Base-by-base conservation (phyloP, 2,329 filamentous ascomycete species). In the Metarhizium album region DNA sequence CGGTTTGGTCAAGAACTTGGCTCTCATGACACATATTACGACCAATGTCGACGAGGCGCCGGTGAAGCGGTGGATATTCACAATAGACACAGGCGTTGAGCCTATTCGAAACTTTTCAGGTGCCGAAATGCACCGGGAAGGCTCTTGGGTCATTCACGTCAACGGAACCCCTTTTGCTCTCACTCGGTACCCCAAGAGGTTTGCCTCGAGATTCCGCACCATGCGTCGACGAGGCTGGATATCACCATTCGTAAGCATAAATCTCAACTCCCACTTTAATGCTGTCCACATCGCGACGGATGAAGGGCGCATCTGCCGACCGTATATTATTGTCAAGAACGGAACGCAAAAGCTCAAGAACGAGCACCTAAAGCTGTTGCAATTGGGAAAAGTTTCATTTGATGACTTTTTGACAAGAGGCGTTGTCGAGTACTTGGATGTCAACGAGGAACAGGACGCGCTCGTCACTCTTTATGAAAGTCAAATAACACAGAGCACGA, bases 11-110 rank as follows among this genome's bases (percentile, higher is more conserved):
- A 98, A 98, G 75, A 98, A 98, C 63, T 70, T 98, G 72, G 93
- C 93, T 8, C 75, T 98, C 52, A 98, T 98, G 93, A 98, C 94
- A 48, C 94, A 98, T 63, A 97, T 98, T 59, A 98, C 93, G 1
- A 98, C 93, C 2, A 89, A 95, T 56, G 89, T 95, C 51, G 90
- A 96, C 51, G 93, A 97, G 64, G 88, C 83, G 18, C 90, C 93
- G 1, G 87, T 98, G 16, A 85, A 84, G 60, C 84, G 88, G 60
- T 82, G 94, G 65, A 83, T 96, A 1, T 93, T 90, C 63, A 83
- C 87, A 51, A 76, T 97, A 24, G 90, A 95, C 43, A 85, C 88
- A 2, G 87, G 91, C 51, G 86, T 95, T 33, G 83, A 86, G 55
- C 82, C 84, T 3, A 80, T 94, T 47, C 83, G 84, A 35, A 76